Conservation (phyloP, 768 basidiomycete genomes). For the Phaffia tasmanica region DNA sequence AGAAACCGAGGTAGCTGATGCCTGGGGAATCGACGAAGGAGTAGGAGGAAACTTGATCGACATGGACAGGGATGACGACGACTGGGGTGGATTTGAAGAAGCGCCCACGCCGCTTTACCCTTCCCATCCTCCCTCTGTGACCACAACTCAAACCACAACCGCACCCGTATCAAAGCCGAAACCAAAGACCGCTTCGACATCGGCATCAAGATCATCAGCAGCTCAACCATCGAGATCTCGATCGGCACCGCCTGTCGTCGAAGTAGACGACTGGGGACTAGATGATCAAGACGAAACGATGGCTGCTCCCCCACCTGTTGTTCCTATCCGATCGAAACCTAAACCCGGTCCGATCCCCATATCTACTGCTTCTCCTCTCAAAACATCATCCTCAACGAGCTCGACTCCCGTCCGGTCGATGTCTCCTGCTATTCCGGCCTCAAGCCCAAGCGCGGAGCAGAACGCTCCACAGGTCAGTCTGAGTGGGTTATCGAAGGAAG, state of each 20-base stretch:
- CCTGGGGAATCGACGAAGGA: slow-evolving; percentile 46
- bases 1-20: slow-evolving; percentile 39
- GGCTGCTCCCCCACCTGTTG: slow-evolving; percentile 24
- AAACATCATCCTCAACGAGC: not conserved
- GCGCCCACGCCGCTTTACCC: not conserved
- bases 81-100: slow-evolving; percentile 63
- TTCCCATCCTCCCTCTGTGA: slow-evolving; percentile 36
- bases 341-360: slow-evolving; percentile 29
- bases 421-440: no score
- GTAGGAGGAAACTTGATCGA: slow-evolving; percentile 78
- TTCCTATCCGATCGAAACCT: slow-evolving; percentile 28
- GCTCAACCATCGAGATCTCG: slow-evolving; percentile 18
- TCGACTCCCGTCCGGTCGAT: no score
- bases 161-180: not conserved
- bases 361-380: not conserved
- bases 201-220: not conserved
- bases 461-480: slow-evolving; percentile 37
- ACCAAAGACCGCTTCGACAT: not conserved
- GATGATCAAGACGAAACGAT: slow-evolving; percentile 29
- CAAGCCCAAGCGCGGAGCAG: not conserved
- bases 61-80: slow-evolving; percentile 80
- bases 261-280: slow-evolving; percentile 23
- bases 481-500: slow-evolving; percentile 64
- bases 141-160: not conserved
- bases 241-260: slow-evolving; percentile 14